These are phyloP conservation scores for Coniella lustricola DNA, from an alignment of 2,329 filamentous ascomycete genomes.

Conservation along the genomic window DNA sequence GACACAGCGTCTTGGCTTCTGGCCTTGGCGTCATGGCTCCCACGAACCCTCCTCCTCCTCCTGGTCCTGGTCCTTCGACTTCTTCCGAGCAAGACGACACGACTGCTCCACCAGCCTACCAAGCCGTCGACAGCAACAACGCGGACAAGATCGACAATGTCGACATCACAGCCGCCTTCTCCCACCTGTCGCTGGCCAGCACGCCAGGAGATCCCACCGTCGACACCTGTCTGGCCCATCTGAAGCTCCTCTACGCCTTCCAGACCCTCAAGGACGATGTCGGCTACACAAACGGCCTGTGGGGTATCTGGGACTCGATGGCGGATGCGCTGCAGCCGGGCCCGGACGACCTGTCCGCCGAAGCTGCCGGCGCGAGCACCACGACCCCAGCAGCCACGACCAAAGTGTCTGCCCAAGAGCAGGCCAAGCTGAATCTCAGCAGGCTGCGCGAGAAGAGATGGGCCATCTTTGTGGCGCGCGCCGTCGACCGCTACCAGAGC, in stretches of 20 bases:
- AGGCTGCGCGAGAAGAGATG: constrained; percentile 65
- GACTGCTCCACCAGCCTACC: constrained; percentile 2
- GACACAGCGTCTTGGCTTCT: no score
- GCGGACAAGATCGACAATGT: constrained; percentile 22
- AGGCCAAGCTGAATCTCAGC: constrained; percentile 38
- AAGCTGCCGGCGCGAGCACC: constrained; percentile 1
- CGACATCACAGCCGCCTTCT: constrained; percentile 33
- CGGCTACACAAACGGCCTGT: constrained; percentile 60
- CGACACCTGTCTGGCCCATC: constrained; percentile 62
- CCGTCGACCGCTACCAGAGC: constrained; percentile 58
- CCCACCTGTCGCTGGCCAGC: constrained; percentile 29
- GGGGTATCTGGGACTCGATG: constrained; percentile 49
- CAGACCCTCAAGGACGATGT: constrained; percentile 60
- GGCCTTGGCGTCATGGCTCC: no score
- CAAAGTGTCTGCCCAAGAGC: constrained; percentile 25
- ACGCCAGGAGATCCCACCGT: constrained; percentile 30
- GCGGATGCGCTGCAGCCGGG: constrained; percentile 22
- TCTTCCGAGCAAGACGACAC: not conserved
- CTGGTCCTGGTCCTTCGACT: no score
- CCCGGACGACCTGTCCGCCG: not conserved
- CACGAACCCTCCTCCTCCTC: no score
- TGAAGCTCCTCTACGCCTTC: constrained; percentile 65
- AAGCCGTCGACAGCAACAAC: not conserved
- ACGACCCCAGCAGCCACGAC: constrained; percentile 8
- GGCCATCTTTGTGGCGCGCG: constrained; percentile 61